Evolutionary conservation across 768 basidiomycete genomes (phyloP), one percentile per base, ranked within the genome.

Genomic region (Mycena polygramma): DNA sequence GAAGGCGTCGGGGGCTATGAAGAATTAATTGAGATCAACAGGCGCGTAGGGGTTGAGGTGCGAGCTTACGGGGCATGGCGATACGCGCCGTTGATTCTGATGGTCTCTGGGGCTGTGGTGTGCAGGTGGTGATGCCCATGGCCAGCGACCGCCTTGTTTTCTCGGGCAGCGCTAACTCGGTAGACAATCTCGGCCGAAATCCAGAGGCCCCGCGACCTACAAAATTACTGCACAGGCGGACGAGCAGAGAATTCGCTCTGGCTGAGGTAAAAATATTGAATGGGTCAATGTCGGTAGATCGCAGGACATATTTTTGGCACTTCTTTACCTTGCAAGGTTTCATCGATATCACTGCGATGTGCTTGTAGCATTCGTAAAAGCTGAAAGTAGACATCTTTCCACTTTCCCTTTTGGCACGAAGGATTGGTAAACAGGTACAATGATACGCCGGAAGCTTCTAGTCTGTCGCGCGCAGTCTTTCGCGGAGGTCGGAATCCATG

Each of bases 191-290:
- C 15, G 60, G 30, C 41, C 51, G 15, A 10, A 7, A 37, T 4
- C 6, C 37, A 26, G 30, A 11, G 9, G 63, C 37, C 26, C 43
- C 14, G 36, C 20, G 58, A 10, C 59, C 57, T 0, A 54, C 37
- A 57, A 70, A 70, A 70, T 70, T 65, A 60, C 59, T 65, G 13
- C 63, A 61, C 26, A 70, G 59, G 22, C 69, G 69, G 54, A 70
- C 24, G 54, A 70, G 63, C 35, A 70, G 63, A 10, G 51, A 53
- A 49, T 63, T 70, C 19, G 54, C 35, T 51, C 69, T 52, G 45
- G 51, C 69, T 70, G 45, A 49, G 14, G 41, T 37, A 36, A 37
- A 60, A 19, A 15, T 43, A 6, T 11, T 19, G 52, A 35, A 41
- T 39, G 57, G 41, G 39, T 59, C 7, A 64, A 59, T 58, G 46